Evolutionary conservation across 2,329 filamentous ascomycete genomes (phyloP).

Genomic region (Ceratocystiopsis sp.): DNA sequence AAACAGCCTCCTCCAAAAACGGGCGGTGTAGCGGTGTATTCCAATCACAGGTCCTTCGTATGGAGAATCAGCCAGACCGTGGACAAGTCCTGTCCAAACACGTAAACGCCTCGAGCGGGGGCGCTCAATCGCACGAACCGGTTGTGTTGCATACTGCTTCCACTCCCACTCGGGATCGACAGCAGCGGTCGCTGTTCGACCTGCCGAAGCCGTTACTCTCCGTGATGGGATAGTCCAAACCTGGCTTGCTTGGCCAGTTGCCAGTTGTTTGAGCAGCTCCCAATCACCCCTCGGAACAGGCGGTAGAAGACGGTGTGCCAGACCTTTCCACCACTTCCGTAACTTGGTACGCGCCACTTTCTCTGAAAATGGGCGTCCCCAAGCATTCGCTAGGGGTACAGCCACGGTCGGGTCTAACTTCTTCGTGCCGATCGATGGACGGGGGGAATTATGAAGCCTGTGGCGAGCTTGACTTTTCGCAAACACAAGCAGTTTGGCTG

Average conservation of each 20-base stretch:
- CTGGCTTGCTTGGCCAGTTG: conserved; percentile 20
- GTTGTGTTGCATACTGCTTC: conserved; percentile 22
- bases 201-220: no score
- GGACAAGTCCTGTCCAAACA: conserved; percentile 1
- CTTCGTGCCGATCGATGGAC: conserved; percentile 14
- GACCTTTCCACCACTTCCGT: conserved; percentile 29
- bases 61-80: conserved; percentile 8
- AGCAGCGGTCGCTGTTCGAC: no score
- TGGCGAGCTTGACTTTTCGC: conserved; percentile 22
- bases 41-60: conserved; percentile 17
- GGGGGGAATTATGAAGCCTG: conserved; percentile 15
- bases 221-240: conserved; percentile 21
- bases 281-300: conserved; percentile 37
- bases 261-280: conserved; percentile 33
- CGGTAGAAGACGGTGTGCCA: conserved; percentile 31
- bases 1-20: conserved; percentile 32
- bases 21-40: conserved; percentile 18
- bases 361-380: conserved; percentile 27
- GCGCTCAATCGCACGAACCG: conserved; percentile 23
- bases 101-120: conserved; percentile 18
- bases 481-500: conserved; percentile 24
- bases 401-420: conserved; percentile 17
- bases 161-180: conserved; percentile 13
- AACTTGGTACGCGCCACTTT: conserved; percentile 24
- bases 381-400: conserved; percentile 29